Evolutionary conservation across 805 yeast genomes (phyloP).

Genomic region (Brettanomyces naardenensis): DNA sequence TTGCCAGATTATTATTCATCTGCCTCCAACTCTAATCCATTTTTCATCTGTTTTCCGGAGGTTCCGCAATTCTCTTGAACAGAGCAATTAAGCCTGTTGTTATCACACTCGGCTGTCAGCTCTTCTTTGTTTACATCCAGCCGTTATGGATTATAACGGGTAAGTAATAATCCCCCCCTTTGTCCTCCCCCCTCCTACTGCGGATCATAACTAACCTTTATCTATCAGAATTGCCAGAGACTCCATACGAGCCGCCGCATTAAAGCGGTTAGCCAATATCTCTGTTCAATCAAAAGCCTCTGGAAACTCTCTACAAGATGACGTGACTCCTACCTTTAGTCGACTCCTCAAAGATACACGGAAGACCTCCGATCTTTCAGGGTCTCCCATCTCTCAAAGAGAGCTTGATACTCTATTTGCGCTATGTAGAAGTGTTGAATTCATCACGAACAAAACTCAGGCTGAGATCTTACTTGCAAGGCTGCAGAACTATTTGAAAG

Average conservation of each 20-base stretch:
- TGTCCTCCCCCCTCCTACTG: too few species aligned
- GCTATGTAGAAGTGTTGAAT: constrained; percentile 37
- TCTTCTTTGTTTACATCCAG: too few species aligned
- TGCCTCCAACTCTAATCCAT: too few species aligned
- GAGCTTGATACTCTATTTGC: constrained; percentile 51
- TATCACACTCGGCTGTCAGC: too few species aligned
- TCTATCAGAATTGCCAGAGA: constrained; percentile 30
- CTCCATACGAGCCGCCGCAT: constrained; percentile 29
- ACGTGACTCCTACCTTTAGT: constrained; percentile 19
- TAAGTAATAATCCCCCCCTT: too few species aligned
- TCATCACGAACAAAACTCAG: constrained; percentile 28
- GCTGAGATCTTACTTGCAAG: constrained; percentile 37
- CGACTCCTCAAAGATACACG: constrained; percentile 14
- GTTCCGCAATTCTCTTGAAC: too few species aligned
- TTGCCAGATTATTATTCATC: too few species aligned
- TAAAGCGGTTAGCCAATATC: constrained; percentile 28
- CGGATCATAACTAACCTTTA: too few species aligned
- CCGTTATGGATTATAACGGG: too few species aligned
- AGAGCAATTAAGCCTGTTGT: too few species aligned
- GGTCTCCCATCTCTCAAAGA: constrained; percentile 13
- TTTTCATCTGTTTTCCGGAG: too few species aligned
- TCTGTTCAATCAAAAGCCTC: constrained; percentile 21
- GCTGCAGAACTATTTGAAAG: constrained; percentile 37
- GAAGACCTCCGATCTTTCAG: constrained; percentile 8
- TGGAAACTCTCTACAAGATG: constrained; percentile 11